phyloP scores from a whole-genome alignment of 2,329 filamentous ascomycete species.

The Aspergillus fumigatiaffinis region DNA sequence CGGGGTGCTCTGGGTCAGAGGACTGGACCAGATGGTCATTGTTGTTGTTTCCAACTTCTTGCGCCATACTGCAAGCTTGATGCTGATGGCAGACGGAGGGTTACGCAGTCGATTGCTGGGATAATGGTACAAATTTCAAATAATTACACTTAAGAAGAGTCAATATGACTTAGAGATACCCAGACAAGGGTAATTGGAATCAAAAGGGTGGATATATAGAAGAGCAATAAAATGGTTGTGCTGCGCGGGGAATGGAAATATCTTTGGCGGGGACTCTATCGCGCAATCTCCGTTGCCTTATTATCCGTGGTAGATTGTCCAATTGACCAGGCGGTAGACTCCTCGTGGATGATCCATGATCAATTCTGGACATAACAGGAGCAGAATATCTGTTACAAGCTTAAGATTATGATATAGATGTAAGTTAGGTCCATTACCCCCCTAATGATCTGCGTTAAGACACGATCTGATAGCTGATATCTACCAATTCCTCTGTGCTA shows the following conservation, averaged over 20 bases:
- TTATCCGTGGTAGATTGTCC: neutral
- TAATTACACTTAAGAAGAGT: neutral
- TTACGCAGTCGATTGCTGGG: neutral
- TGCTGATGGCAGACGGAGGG: neutral
- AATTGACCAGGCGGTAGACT: neutral
- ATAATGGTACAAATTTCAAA: neutral
- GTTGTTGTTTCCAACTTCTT: slow-evolving; percentile 21
- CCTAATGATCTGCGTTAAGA: neutral
- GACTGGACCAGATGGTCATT: slow-evolving; percentile 57
- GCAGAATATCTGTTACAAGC: neutral
- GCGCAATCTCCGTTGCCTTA: neutral
- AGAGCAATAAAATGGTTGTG: neutral
- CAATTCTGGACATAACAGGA: neutral
- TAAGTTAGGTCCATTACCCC: neutral
- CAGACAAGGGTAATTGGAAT: neutral
- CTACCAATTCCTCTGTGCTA: no score
- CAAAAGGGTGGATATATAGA: neutral
- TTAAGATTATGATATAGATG: neutral
- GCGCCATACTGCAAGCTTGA: slow-evolving; percentile 20
- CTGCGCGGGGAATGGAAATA: neutral
- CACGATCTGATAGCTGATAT: neutral
- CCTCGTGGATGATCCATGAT: neutral
- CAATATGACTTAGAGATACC: neutral
- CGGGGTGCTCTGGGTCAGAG: slow-evolving; percentile 75
- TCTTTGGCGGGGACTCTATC: neutral